Evolutionary conservation across 2,329 filamentous ascomycete species (phyloP).

Genomic region (Hortaea sp.): DNA sequence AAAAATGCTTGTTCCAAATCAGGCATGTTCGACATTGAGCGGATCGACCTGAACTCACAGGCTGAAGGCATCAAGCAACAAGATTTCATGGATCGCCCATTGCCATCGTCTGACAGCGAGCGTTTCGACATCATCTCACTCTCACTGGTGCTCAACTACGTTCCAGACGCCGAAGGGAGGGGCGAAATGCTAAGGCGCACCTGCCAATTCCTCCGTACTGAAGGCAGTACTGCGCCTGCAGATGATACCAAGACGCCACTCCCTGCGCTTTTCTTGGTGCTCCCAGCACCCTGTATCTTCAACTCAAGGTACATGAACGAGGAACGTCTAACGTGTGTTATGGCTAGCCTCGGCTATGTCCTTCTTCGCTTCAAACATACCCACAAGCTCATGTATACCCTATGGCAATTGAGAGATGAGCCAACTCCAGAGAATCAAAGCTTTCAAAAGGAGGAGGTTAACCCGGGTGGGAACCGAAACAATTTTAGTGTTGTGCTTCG

Average conservation of each 20-base stretch:
- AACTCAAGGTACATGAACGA: slow-evolving; percentile 89
- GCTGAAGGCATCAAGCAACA: slow-evolving; percentile 71
- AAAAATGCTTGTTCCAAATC: slow-evolving; percentile 74
- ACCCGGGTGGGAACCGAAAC: slow-evolving; percentile 67
- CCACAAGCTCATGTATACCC: slow-evolving; percentile 75
- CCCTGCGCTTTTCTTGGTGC: slow-evolving; percentile 74
- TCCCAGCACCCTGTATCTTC: slow-evolving; percentile 75
- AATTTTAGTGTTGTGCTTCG: slow-evolving; percentile 75
- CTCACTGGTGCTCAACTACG: slow-evolving; percentile 88
- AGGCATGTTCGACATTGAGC: slow-evolving; percentile 58
- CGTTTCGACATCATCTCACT: slow-evolving; percentile 84
- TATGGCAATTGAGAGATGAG: slow-evolving; percentile 54
- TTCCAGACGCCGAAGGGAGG: slow-evolving; percentile 62
- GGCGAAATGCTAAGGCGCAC: slow-evolving; percentile 80
- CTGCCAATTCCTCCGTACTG: slow-evolving; percentile 51
- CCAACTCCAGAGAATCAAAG: slow-evolving; percentile 18
- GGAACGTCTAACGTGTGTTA: slow-evolving; percentile 56
- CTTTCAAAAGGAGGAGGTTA: slow-evolving; percentile 66
- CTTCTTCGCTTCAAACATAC: slow-evolving; percentile 60
- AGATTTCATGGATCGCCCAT: slow-evolving; percentile 83
- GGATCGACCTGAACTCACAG: slow-evolving; percentile 88
- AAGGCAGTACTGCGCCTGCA: slow-evolving; percentile 5
- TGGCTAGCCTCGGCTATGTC: slow-evolving; percentile 65
- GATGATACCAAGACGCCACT: slow-evolving; percentile 29
- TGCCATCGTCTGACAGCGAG: slow-evolving; percentile 50